Percentiles rank a stretch among this genome's conserved stretches.
phyloP scores from a whole-genome alignment of 139 green algal species.

The Astrephomene gubernaculifera region DNA sequence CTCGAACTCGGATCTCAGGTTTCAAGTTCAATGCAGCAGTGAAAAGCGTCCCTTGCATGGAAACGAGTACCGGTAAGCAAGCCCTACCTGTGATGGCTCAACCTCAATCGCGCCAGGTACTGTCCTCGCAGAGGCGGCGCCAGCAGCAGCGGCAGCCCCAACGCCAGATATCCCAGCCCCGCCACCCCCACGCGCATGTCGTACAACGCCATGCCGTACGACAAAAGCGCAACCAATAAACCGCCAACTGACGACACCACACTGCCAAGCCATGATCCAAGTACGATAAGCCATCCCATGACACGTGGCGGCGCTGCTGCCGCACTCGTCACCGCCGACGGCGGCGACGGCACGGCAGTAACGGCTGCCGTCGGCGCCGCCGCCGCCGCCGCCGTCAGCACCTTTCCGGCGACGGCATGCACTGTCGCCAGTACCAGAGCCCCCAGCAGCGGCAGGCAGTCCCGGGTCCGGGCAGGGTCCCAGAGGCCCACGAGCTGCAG shows the following conservation, averaged over 20 bases:
- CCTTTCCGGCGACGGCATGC: conserved; percentile 26
- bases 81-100: conserved; percentile 27
- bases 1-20: too few species aligned
- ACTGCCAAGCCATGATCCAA: conserved; percentile 1
- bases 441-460: conserved; percentile 49
- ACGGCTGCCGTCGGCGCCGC: neutral
- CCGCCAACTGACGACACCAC: neutral
- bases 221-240: neutral
- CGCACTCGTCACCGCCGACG: neutral
- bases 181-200: conserved; percentile 7
- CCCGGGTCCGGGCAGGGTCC: neutral
- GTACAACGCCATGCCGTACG: conserved; percentile 16
- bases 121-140: conserved; percentile 14
- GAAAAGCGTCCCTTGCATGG: too few species aligned
- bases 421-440: conserved; percentile 35
- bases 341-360: too few species aligned
- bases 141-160: conserved; percentile 43
- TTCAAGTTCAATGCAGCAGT: too few species aligned
- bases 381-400: neutral
- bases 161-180: conserved; percentile 23
- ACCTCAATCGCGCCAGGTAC: conserved; percentile 14
- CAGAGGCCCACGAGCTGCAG: conserved; percentile 42
- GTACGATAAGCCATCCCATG: neutral
- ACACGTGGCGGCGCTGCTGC: neutral
- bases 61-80: too few species aligned